These are phyloP conservation scores for Golubevia pallescens DNA, from an alignment of 1,284 basidiomycete species.

Conservation along the genomic window DNA sequence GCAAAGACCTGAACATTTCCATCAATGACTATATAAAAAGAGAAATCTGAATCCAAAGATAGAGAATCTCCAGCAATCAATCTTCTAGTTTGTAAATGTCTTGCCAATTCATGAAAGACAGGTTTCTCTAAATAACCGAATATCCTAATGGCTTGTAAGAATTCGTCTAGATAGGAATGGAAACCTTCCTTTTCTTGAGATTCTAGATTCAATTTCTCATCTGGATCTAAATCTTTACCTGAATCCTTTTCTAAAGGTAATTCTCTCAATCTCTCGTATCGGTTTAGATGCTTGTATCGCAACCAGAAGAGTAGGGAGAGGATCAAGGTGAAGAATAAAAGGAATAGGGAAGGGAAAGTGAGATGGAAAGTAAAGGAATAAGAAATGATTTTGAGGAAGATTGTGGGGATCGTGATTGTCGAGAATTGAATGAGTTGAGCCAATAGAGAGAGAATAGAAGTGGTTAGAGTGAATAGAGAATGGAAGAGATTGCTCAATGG, in stretches of 20 bases:
- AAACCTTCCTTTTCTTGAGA: slow-evolving; percentile 41
- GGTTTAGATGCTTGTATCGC: slow-evolving; percentile 53
- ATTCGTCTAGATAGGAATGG: slow-evolving; percentile 62
- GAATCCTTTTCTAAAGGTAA: slow-evolving; percentile 55
- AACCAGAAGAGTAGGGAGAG: slow-evolving; percentile 48
- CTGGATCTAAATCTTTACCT: slow-evolving; percentile 55
- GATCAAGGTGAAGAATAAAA: slow-evolving; percentile 34
- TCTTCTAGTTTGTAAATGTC: slow-evolving; percentile 57
- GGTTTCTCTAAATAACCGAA: slow-evolving; percentile 64
- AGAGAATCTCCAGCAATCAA: slow-evolving; percentile 58
- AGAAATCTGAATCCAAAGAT: slow-evolving; percentile 50
- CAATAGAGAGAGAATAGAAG: slow-evolving; percentile 48
- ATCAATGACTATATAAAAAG: slow-evolving; percentile 63
- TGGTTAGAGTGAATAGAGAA: slow-evolving; percentile 32
- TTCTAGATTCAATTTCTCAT: slow-evolving; percentile 19
- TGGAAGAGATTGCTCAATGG: slow-evolving; percentile 20
- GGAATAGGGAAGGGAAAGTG: slow-evolving; percentile 49
- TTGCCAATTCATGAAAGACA: slow-evolving; percentile 62
- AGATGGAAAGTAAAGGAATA: slow-evolving; percentile 61
- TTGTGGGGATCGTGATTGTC: slow-evolving; percentile 51
- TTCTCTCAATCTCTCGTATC: slow-evolving; percentile 56
- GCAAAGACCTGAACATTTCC: slow-evolving; percentile 61
- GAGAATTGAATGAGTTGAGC: slow-evolving; percentile 38
- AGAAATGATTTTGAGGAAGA: slow-evolving; percentile 48
- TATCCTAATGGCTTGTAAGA: slow-evolving; percentile 61